Evolutionary conservation across 116 monocot genomes (phyloP).

Genomic region (Iris pallida): DNA sequence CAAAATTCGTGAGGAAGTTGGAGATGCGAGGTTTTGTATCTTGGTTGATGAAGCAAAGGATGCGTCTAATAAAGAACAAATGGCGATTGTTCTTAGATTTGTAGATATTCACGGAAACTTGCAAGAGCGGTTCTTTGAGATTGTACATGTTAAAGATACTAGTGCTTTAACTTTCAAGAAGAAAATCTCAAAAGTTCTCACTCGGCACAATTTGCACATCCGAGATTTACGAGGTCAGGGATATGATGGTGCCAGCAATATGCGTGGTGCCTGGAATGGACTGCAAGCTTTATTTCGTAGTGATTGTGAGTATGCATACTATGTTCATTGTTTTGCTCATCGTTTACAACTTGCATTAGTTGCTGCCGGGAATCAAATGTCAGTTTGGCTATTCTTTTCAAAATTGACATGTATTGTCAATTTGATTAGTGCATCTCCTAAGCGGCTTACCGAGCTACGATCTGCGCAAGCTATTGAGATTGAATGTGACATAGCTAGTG

Average conservation of each 20-base stretch:
- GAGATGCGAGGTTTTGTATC: background rate
- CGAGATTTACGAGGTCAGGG: background rate
- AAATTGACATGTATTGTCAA: background rate
- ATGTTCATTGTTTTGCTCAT: background rate
- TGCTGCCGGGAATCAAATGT: background rate
- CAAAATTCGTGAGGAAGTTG: constrained; percentile 3
- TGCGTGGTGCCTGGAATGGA: background rate
- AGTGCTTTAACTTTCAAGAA: background rate
- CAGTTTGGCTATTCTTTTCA: background rate
- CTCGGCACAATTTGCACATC: background rate
- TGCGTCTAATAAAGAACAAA: background rate
- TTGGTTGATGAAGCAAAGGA: background rate
- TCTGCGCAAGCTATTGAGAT: background rate
- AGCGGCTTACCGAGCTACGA: background rate
- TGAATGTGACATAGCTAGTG: background rate
- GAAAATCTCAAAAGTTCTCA: background rate
- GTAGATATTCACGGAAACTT: background rate
- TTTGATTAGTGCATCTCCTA: background rate
- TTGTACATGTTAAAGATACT: background rate
- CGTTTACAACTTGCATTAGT: background rate
- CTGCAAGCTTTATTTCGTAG: background rate
- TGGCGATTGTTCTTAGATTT: background rate
- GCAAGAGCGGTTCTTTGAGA: background rate
- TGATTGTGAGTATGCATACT: background rate
- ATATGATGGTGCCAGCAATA: background rate